phyloP scores from a whole-genome alignment of 768 basidiomycete species.

The Gloeopeniophorella convolvens region DNA sequence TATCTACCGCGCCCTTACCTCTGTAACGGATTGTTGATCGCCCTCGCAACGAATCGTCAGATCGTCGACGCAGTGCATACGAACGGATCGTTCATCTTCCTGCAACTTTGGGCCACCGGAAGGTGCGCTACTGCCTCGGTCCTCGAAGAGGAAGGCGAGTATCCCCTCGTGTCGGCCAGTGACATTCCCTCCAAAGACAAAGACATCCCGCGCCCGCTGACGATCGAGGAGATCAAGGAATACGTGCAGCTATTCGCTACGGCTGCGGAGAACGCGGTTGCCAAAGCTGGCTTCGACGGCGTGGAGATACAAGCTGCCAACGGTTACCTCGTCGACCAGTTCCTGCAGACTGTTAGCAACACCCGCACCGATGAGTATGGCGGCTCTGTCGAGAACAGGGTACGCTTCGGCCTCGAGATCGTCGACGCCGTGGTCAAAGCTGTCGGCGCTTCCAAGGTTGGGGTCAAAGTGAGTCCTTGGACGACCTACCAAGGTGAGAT shows the following conservation, averaged over 20 bases:
- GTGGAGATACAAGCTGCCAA: slow-evolving; percentile 27
- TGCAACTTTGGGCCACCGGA: slow-evolving; percentile 47
- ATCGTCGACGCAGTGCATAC: slow-evolving; percentile 36
- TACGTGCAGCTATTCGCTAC: slow-evolving; percentile 44
- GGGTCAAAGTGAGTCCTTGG: slow-evolving; percentile 31
- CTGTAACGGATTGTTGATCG: too few species aligned
- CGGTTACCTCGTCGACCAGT: slow-evolving; percentile 36
- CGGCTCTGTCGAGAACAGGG: slow-evolving; percentile 39
- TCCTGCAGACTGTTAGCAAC: slow-evolving; percentile 33
- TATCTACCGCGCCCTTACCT: not conserved
- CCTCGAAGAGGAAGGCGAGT: slow-evolving; percentile 22
- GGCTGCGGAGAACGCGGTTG: too few species aligned
- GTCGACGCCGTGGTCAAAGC: slow-evolving; percentile 31
- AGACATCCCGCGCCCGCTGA: slow-evolving; percentile 36
- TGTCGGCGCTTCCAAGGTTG: slow-evolving; percentile 31
- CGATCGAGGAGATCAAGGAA: slow-evolving; percentile 42
- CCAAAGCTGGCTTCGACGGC: too few species aligned
- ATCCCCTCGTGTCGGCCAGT: slow-evolving; percentile 25
- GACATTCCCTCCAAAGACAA: slow-evolving; percentile 16
- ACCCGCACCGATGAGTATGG: slow-evolving; percentile 39
- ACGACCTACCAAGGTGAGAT: too few species aligned
- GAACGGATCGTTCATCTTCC: slow-evolving; percentile 36
- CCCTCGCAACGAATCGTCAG: too few species aligned
- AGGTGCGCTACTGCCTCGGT: slow-evolving; percentile 26
- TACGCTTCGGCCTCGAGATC: slow-evolving; percentile 34